Base-by-base conservation (phyloP, 371 early-diverging fungal genomes). In the Coemansia sp. region DNA sequence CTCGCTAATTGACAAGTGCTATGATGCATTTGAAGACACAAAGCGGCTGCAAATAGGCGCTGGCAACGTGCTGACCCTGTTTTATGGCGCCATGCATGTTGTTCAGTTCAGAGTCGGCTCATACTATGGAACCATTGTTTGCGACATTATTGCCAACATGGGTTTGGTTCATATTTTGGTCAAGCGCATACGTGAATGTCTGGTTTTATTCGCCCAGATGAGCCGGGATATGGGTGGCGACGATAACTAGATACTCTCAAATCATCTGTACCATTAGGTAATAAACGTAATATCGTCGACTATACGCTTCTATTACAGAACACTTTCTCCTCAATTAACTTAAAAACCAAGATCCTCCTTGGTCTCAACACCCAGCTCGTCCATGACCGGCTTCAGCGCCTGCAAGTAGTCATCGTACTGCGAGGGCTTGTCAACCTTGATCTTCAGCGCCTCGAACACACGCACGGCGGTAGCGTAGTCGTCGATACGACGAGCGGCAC, bases 401-500 rank as follows among this genome's bases (percentile, higher is more conserved):
- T 88, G 83, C 55, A 96, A 80, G 82, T 96, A 98, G 76, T 90
- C 83, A 76, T 92, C 75, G 85, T 95, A 98, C 80, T 95, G 91
- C 67, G 81, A 78, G 65, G 88, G 87, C 80, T 86, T 91, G 67
- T 90, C 88, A 49, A 90, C 88, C 89, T 95, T 96, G 69, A 89
- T 88, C 86, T 94, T 89, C 54, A 98, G 74, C 59, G 92, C 98
- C 82, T 95, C 97, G 70, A 98, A 89, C 67, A 96, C 87, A 66
- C 98, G 89, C 52, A 95, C 93, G 40, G 94, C 93, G 46, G 94
- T 95, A 58, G 96, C 86, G 73, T 87, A 96, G 71, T 93, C 90
- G 86, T 96, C 92, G 68, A 95, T 89, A 69, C 96, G 91, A 60
- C 97, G 90, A 72, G 92, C 83, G 29, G 97, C 96, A 79, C 86